These are phyloP conservation scores for Mortierella sp. DNA, from an alignment of 371 early-diverging fungal genomes.

Conservation along the genomic window DNA sequence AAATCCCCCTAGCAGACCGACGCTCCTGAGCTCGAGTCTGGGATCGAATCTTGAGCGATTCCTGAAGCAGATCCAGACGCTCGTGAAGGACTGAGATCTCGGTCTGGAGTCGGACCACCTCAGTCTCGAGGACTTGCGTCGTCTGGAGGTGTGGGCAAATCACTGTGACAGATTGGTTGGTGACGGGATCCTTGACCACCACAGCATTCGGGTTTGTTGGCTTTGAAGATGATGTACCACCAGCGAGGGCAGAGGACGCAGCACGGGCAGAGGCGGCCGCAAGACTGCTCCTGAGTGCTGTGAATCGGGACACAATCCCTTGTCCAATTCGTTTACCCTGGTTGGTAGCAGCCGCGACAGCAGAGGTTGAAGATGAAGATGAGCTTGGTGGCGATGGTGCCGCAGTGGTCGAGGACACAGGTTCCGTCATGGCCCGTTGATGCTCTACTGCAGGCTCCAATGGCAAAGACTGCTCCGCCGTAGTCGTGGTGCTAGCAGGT, in stretches of 20 bases:
- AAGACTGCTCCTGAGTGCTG: conserved; percentile 42
- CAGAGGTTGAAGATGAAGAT: conserved; percentile 8
- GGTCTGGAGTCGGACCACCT: conserved; percentile 41
- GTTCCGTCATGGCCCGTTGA: conserved; percentile 23
- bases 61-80: conserved; percentile 44
- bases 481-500: background rate
- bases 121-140: conserved; percentile 33
- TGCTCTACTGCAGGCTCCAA: background rate
- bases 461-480: background rate
- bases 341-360: conserved; percentile 14
- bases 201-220: conserved; percentile 22
- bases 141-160: conserved; percentile 35
- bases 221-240: conserved; percentile 12
- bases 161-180: conserved; percentile 38
- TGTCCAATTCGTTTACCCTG: conserved; percentile 42
- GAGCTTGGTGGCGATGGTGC: conserved; percentile 1
- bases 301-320: conserved; percentile 36
- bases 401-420: conserved; percentile 5
- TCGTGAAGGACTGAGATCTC: conserved; percentile 50
- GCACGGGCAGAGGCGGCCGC: conserved; percentile 52
- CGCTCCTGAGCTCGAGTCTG: conserved; percentile 34
- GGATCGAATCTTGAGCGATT: conserved; percentile 41
- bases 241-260: conserved; percentile 31
- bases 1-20: conserved; percentile 40
- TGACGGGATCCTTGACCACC: conserved; percentile 33